These are phyloP conservation scores for Penicillium atrosanguineum DNA, from an alignment of 495 filamentous ascomycete genomes.

Conservation along the genomic window DNA sequence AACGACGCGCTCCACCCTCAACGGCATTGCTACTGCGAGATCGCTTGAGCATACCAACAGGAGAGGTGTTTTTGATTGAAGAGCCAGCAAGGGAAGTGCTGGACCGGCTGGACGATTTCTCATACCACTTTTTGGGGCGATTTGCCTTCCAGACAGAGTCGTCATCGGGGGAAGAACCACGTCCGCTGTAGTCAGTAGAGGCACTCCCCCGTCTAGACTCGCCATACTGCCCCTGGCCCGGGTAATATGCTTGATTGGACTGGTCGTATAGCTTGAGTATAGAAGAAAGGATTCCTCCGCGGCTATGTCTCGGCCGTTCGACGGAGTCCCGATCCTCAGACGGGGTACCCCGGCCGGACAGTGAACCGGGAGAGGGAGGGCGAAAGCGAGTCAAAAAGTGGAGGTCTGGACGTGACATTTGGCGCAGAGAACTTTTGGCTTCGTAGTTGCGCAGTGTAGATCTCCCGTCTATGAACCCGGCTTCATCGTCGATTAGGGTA, in stretches of 20 bases:
- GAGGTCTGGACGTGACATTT: constrained; percentile 41
- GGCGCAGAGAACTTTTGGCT: constrained; percentile 34
- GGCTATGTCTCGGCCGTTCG: constrained; percentile 66
- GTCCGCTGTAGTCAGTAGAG: constrained; percentile 27
- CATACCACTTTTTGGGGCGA: constrained; percentile 62
- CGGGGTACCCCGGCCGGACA: constrained; percentile 60
- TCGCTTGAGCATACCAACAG: constrained; percentile 43
- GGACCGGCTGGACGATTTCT: constrained; percentile 51
- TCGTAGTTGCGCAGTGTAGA: constrained; percentile 30
- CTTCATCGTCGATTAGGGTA: constrained; percentile 33
- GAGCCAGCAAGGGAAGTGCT: constrained; percentile 45
- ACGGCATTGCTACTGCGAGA: constrained; percentile 41
- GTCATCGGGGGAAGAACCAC: constrained; percentile 31
- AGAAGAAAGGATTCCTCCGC: constrained; percentile 71
- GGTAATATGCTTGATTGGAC: constrained; percentile 9
- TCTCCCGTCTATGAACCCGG: constrained; percentile 27
- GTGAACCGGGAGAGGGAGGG: constrained; percentile 37
- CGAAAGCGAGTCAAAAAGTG: constrained; percentile 37
- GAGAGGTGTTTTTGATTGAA: constrained; percentile 39
- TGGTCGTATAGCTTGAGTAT: constrained; percentile 73
- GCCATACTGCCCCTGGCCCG: constrained; percentile 29
- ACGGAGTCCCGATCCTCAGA: constrained; percentile 58
- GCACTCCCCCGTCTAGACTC: constrained; percentile 34
- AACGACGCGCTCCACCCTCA: constrained; percentile 41
- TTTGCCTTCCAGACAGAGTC: constrained; percentile 34